Percentiles rank a stretch among this genome's conserved stretches.
Conservation (phyloP, 2,329 filamentous ascomycete species). For the Mariannaea elegans region DNA sequence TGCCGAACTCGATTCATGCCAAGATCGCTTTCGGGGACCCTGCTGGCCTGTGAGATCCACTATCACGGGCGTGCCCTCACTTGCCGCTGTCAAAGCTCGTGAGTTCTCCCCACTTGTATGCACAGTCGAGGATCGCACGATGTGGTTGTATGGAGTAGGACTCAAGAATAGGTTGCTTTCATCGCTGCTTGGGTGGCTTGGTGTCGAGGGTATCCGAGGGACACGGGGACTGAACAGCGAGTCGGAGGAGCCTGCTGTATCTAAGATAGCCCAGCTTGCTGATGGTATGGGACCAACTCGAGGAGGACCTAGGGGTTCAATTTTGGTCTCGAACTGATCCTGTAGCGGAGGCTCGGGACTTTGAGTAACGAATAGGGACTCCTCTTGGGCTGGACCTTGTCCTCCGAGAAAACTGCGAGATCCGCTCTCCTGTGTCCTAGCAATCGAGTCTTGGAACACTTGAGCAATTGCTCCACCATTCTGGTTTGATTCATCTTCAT, state of each 20-base stretch:
- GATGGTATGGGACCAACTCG: no score
- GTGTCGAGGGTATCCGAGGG: background rate
- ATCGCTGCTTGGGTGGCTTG: slow-evolving; percentile 4
- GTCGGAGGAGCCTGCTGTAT: background rate
- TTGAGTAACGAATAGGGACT: no score
- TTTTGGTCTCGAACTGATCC: background rate
- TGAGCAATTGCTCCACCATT: no score
- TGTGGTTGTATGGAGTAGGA: slow-evolving; percentile 19
- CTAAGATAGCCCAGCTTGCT: slow-evolving; percentile 24
- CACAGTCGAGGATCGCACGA: background rate
- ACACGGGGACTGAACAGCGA: background rate
- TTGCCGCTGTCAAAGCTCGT: background rate
- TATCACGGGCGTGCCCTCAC: background rate
- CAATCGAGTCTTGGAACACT: no score
- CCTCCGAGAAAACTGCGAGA: no score
- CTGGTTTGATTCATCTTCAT: no score
- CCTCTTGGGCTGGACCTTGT: no score
- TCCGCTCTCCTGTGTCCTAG: no score
- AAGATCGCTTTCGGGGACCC: slow-evolving; percentile 9
- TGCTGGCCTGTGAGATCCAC: background rate
- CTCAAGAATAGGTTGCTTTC: slow-evolving; percentile 31
- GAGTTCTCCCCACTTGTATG: background rate
- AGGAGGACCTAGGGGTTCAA: background rate
- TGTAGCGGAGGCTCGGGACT: background rate
- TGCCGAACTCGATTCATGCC: background rate